Percentiles rank a stretch among this genome's conserved stretches.
These are phyloP conservation scores for Phylloporus gajari DNA, from an alignment of 1,284 basidiomycete species.

Conservation along the genomic window DNA sequence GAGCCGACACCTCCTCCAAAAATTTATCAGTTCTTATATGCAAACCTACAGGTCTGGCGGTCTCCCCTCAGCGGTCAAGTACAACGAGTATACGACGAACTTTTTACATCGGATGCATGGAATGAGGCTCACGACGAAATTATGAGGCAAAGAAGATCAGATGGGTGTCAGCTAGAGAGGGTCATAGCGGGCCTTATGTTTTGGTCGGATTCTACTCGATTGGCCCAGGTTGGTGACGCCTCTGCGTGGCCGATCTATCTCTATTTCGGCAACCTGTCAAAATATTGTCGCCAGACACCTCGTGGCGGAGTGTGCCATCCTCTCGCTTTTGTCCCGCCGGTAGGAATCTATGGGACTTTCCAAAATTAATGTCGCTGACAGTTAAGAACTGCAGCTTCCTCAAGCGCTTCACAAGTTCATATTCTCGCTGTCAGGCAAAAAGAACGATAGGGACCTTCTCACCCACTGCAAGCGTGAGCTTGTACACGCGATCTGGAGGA, in stretches of 20 bases:
- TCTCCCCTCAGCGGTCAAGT: background rate
- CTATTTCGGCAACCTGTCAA: background rate
- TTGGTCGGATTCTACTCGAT: background rate
- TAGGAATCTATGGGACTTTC: background rate
- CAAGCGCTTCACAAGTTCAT: no score
- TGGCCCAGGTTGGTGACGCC: background rate
- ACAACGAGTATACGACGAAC: background rate
- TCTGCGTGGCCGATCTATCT: background rate
- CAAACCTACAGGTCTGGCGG: background rate
- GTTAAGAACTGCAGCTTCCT: no score
- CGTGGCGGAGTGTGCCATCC: background rate
- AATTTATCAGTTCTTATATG: no score
- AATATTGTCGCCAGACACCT: background rate
- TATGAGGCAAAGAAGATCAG: background rate
- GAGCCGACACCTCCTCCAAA: no score
- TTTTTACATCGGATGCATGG: background rate
- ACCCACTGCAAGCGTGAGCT: no score
- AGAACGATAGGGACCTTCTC: no score
- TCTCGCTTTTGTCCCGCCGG: background rate
- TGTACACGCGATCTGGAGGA: no score
- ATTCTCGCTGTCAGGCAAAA: no score
- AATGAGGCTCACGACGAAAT: background rate
- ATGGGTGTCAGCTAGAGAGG: background rate
- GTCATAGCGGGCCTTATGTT: background rate
- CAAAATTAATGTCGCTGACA: no score